Evolutionary conservation across 257 asterid species (phyloP), one percentile per base, ranked within the genome.

Genomic region (Salvia rosmarinus): DNA sequence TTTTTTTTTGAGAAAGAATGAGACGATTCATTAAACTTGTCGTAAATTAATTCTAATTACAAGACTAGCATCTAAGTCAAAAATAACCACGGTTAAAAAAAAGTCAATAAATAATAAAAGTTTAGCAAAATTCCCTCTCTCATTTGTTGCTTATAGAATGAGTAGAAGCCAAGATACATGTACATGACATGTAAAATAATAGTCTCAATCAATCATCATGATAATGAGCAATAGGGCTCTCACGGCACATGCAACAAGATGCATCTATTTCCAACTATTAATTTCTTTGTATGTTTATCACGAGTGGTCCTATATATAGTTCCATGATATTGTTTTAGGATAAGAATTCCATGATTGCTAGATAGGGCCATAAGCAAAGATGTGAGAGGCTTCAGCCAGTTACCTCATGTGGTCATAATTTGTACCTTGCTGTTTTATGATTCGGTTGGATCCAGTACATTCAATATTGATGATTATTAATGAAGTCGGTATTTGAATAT

Each of bases 91-190:
- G n/a, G n/a, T n/a, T n/a, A n/a, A n/a, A n/a, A n/a, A n/a, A n/a
- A n/a, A n/a, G n/a, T n/a, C n/a, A n/a, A n/a, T n/a, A n/a, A n/a
- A n/a, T n/a, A n/a, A n/a, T n/a, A n/a, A n/a, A 23, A 55, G 4
- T 9, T 11, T 23, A 10, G 61, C 61, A 23, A 25, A 11, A 23
- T 2, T 55, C 16, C 25, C 1, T 21, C 0, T 55, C 62, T 23
- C 16, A 39, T 34, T 20, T n/a, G 43, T 64, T 71, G 77, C 44
- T 59, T 71, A 11, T 12, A 3, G 21, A 30, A 74, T 68, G 82
- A 78, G 82, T 78, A 74, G 79, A 74, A 78, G 73, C 74, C 66
- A 78, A 78, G 82, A 78, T 42, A 72, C 5, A 70, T 64, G 58
- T 9, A 23, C 39, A 72, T 72, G 62, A 23, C 39, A 72, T 72